Evolutionary conservation across 495 filamentous ascomycete genomes (phyloP), one percentile per base, ranked within the genome.

Genomic region (Penicillium coprophilum): DNA sequence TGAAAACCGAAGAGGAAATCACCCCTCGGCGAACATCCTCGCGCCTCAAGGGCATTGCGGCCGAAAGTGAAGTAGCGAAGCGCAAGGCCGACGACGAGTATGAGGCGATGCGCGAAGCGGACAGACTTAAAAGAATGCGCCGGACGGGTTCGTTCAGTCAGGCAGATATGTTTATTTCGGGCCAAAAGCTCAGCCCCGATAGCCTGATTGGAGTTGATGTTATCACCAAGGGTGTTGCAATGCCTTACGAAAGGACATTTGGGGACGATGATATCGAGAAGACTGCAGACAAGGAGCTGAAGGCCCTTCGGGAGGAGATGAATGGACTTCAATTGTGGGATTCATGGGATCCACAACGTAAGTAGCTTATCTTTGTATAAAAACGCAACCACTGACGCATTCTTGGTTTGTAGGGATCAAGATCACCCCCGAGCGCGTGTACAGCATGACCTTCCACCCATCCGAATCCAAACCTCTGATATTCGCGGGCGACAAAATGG

Each of bases 401-500:
- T 31, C 51, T 28, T 53, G 19, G 38, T 31, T 13, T 60, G 46
- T 32, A 91, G 89, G 89, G 41, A 94, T 97, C 67, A 98, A 97
- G 63, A 84, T 97, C 47, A 93, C 89, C 0, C 92, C 91, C 0
- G 92, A 97, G 69, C 79, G 94, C 53, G 83, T 97, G 15, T 96
- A 96, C 65, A 77, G 88, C 12, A 82, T 98, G 66, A 87, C 86
- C 10, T 95, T 98, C 59, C 94, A 98, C 63, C 94, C 95, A 0
- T 90, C 86, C 0, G 75, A 82, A 49, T 83, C 90, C 10, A 97
- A 97, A 61, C 84, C 90, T 0, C 77, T 97, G 6, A 82, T 98
- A n/a, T 96, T 97, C 62, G 95, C 93, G 2, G 91, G 92, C 46
- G 94, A 98, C 67, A 97, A 98, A 69, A 82, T 95, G 68, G 94